Evolutionary conservation across 768 basidiomycete species (phyloP).

Genomic region (Auricularia heimuer): DNA sequence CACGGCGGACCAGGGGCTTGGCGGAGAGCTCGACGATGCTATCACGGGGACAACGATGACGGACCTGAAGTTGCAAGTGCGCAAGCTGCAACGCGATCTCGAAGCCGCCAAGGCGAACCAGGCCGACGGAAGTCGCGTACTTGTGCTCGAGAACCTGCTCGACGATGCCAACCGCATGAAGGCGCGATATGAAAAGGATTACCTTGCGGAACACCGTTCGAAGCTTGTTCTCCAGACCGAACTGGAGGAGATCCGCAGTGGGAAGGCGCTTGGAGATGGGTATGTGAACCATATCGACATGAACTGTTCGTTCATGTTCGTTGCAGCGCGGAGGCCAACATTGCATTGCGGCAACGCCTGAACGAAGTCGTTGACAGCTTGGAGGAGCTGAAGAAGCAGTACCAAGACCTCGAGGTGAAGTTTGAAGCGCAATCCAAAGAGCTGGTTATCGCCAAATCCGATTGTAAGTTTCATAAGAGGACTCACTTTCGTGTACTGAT

Average conservation of each 20-base stretch:
- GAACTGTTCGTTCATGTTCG: slow-evolving; percentile 18
- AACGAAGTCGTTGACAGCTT: slow-evolving; percentile 82
- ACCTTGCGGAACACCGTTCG: slow-evolving; percentile 73
- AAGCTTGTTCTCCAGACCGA: slow-evolving; percentile 70
- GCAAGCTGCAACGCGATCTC: slow-evolving; percentile 72
- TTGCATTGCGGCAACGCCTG: slow-evolving; percentile 77
- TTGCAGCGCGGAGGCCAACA: slow-evolving; percentile 62
- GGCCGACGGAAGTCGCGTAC: slow-evolving; percentile 60
- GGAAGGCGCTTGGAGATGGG: slow-evolving; percentile 69
- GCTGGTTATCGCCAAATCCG: slow-evolving; percentile 74
- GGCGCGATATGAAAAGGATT: slow-evolving; percentile 79
- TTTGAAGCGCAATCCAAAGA: slow-evolving; percentile 54
- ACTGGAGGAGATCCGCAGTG: slow-evolving; percentile 81
- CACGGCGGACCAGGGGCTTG: slow-evolving; percentile 50
- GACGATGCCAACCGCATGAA: slow-evolving; percentile 91
- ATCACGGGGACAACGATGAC: slow-evolving; percentile 81
- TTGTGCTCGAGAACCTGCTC: slow-evolving; percentile 85
- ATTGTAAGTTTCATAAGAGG: slow-evolving; percentile 37
- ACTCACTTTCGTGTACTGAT: slow-evolving; percentile 5
- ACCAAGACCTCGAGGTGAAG: slow-evolving; percentile 62
- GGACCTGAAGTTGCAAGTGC: slow-evolving; percentile 80
- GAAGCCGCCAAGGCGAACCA: slow-evolving; percentile 64
- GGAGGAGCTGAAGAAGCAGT: slow-evolving; percentile 56
- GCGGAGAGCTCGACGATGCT: slow-evolving; percentile 81
- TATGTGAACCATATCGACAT: neutral